These are phyloP conservation scores for Ramaria rubella DNA, from an alignment of 768 basidiomycete species.

Conservation along the genomic window DNA sequence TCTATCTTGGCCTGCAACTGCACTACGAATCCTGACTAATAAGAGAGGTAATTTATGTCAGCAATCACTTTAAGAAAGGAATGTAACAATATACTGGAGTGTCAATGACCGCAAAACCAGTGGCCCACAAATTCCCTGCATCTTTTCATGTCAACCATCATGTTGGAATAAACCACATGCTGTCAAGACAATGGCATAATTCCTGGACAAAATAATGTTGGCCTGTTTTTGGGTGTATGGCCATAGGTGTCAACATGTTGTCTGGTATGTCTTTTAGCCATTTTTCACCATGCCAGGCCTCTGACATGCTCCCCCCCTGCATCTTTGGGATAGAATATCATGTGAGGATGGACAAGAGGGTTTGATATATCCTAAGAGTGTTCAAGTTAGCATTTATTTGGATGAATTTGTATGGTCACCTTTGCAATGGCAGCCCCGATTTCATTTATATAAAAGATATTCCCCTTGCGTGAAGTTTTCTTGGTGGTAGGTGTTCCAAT, in stretches of 20 bases:
- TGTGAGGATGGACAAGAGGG: slow-evolving; percentile 16
- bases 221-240: slow-evolving; percentile 10
- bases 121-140: slow-evolving; percentile 1
- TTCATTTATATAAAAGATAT: slow-evolving; percentile 25
- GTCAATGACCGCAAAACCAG: slow-evolving; percentile 5
- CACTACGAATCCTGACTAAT: neutral
- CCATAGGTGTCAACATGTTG: slow-evolving; percentile 19
- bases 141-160: slow-evolving; percentile 11
- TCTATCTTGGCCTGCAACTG: neutral
- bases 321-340: slow-evolving; percentile 27
- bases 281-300: slow-evolving; percentile 25
- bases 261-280: slow-evolving; percentile 26
- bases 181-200: slow-evolving; percentile 13
- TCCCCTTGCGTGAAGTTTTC: slow-evolving; percentile 16
- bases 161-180: slow-evolving; percentile 16
- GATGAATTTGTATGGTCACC: slow-evolving; percentile 12
- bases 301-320: slow-evolving; percentile 14
- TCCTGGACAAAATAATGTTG: slow-evolving; percentile 23
- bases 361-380: slow-evolving; percentile 23
- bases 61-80: neutral
- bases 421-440: slow-evolving; percentile 16
- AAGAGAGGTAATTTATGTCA: too few relatives aligned
- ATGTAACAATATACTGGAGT: neutral
- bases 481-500: slow-evolving; percentile 23
- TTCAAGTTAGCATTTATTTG: slow-evolving; percentile 10